Conservation (phyloP, 2,329 filamentous ascomycete genomes). For the Alternaria burnsii region DNA sequence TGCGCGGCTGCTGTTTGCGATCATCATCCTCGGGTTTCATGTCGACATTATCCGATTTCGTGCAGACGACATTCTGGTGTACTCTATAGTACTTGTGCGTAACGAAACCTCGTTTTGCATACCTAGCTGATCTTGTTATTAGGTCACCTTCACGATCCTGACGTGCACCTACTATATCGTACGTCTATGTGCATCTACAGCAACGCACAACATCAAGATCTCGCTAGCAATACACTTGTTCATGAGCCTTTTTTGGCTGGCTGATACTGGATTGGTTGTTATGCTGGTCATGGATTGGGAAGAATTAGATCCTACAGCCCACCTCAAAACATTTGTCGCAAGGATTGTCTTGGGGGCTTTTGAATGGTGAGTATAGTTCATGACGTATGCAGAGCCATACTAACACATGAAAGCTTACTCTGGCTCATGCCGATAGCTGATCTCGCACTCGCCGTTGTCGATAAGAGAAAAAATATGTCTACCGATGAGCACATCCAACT, state of each 20-base stretch:
- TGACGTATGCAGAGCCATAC: not conserved
- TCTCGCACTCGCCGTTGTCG: not conserved
- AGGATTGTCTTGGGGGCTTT: not conserved
- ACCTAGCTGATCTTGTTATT: not conserved
- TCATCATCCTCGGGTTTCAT: not conserved
- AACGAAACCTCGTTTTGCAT: too few species aligned
- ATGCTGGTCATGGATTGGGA: not conserved
- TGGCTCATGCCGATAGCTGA: not conserved
- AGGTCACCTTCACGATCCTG: not conserved
- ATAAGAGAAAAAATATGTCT: not conserved
- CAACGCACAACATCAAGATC: too few species aligned
- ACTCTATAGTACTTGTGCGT: not conserved
- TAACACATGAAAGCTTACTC: not conserved
- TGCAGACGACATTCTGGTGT: not conserved
- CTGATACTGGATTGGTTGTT: not conserved
- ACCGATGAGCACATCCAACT: not conserved
- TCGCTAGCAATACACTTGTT: not conserved
- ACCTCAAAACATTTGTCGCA: not conserved
- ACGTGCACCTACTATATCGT: not conserved
- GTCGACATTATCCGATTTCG: not conserved
- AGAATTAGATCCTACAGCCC: not conserved
- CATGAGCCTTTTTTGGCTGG: not conserved
- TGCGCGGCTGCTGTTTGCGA: not conserved
- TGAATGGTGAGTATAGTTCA: not conserved
- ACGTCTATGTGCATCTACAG: not conserved